These are phyloP conservation scores for Neurospora discreta DNA, from an alignment of 495 filamentous ascomycete genomes.

Conservation along the genomic window DNA sequence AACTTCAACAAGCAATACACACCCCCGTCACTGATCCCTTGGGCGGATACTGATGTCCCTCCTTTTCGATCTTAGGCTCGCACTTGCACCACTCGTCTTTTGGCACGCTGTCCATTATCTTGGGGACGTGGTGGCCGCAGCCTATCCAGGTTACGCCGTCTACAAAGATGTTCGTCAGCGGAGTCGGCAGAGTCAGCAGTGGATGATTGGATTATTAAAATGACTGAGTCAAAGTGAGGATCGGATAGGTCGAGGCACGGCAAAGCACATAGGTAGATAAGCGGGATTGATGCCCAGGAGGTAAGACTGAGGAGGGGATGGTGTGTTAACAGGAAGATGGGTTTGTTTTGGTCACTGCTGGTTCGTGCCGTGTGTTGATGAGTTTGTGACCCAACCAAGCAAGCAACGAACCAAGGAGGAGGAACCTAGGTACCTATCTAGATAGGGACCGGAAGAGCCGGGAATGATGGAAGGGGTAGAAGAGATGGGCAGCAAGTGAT, in stretches of 20 bases:
- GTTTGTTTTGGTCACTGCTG: not conserved
- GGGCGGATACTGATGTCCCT: slow-evolving; percentile 53
- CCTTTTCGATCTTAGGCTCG: slow-evolving; percentile 46
- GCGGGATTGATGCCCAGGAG: not conserved
- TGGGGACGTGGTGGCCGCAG: slow-evolving; percentile 58
- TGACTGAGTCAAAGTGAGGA: not conserved
- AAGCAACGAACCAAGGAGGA: not conserved
- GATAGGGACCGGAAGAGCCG: not conserved
- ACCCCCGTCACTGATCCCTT: slow-evolving; percentile 17
- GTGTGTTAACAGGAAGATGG: not conserved
- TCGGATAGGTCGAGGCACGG: not conserved
- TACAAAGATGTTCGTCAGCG: slow-evolving; percentile 13
- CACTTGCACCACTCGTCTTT: slow-evolving; percentile 53
- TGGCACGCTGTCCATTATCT: slow-evolving; percentile 53
- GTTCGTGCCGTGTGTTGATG: not conserved
- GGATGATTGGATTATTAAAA: not conserved
- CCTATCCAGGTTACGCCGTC: slow-evolving; percentile 61
- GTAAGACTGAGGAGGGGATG: not conserved
- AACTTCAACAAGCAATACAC: not conserved
- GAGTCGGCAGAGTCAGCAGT: not conserved
- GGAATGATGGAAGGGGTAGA: not conserved
- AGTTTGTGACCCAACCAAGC: not conserved
- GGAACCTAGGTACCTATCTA: not conserved
- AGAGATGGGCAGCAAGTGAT: not conserved
- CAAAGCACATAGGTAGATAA: not conserved